Conservation (phyloP, 257 asterid species). For the Nicotiana attenuata region DNA sequence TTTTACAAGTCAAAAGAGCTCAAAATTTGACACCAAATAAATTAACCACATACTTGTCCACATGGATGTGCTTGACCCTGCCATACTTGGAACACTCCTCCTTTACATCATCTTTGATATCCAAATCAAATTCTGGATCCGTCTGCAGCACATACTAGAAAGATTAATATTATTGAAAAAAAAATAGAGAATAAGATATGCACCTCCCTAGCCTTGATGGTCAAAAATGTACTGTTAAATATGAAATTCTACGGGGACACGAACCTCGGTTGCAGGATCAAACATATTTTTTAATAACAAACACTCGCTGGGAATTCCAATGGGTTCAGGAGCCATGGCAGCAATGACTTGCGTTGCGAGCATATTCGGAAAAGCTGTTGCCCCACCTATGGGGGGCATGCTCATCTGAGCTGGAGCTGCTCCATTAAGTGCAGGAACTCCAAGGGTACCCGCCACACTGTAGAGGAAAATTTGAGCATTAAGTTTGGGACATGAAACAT, state of each 20-base stretch:
- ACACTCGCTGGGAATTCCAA: constrained; percentile 95
- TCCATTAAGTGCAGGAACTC: constrained; percentile 67
- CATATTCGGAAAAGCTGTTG: constrained; percentile 36
- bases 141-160: constrained; percentile 36
- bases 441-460: constrained; percentile 70
- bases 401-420: constrained; percentile 45
- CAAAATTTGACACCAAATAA: not conserved
- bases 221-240: not conserved
- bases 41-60: constrained; percentile 69
- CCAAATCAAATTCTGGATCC: constrained; percentile 91
- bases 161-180: not conserved
- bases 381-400: constrained; percentile 69
- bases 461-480: constrained; percentile 8
- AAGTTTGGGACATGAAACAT: not conserved
- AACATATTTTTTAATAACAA: constrained; percentile 93
- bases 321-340: constrained; percentile 73
- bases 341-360: constrained; percentile 50
- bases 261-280: constrained; percentile 89
- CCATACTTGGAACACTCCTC: constrained; percentile 97
- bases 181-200: not conserved
- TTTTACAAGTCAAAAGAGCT: not conserved
- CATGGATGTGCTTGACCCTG: constrained; percentile 71
- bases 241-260: constrained; percentile 6
- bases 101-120: constrained; percentile 79
- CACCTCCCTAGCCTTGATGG: not conserved